Evolutionary conservation across 2,329 filamentous ascomycete genomes (phyloP), one percentile per base, ranked within the genome.

Genomic region (Orbilia ellipsospora): DNA sequence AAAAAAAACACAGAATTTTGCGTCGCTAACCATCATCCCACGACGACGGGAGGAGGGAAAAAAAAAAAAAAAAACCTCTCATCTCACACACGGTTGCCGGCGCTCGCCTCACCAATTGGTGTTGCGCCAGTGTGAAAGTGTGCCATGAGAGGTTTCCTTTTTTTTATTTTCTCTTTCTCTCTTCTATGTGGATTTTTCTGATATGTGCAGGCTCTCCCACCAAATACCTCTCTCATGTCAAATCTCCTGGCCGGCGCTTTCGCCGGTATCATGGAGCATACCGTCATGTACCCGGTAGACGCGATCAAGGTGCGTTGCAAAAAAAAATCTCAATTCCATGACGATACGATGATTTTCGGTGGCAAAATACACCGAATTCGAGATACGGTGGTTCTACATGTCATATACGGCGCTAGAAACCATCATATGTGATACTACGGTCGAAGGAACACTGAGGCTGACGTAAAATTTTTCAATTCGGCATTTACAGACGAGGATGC

Each of bases 231-330:
- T n/a, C 87, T 98, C 81, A 85, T 91, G 78, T 93, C 95, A 82
- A 99, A 98, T 84, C 97, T 98, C 93, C 86, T 90, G 78, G 95
- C 95, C 67, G 95, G 95, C 82, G 95, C 95, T 79, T 97, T 98
- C 84, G 95, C 95, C 73, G 95, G 95, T 80, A 96, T 97, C 84
- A 93, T 94, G 80, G 94, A 98, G 85, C 94, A 98, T 84, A 96
- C 94, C 73, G 94, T 97, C 80, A 98, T 99, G 95, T 99, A 99
- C 82, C 95, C 95, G 18, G 92, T 99, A 81, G 95, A 99, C 85
- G 89, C 96, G 79, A 91, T 99, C 82, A 99, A 99, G 91, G 95
- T 97, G 79, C 78, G 82, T 68, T 28, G 42, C 10, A 52, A 56
- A 52, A 52, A 26, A n/a, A 7, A 7, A 44, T 23, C 50, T 59